phyloP scores from a whole-genome alignment of 768 basidiomycete genomes.

The Coprinellus micaceus region DNA sequence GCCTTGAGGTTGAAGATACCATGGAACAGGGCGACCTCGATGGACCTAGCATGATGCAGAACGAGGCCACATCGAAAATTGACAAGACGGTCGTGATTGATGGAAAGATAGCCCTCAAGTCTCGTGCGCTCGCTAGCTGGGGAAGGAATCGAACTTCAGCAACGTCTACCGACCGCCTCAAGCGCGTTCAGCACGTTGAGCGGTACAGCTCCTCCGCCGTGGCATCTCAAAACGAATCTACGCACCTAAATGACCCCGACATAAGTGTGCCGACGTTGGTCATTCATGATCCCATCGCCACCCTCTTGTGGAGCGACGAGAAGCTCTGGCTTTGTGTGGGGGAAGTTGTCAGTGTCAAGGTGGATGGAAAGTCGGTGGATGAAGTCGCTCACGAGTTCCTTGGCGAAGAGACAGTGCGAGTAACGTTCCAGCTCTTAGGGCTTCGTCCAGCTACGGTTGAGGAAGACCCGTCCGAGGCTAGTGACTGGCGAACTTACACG shows the following conservation, averaged over 20 bases:
- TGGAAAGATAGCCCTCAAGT: not conserved
- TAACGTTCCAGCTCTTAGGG: slow-evolving; percentile 17
- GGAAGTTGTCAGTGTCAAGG: slow-evolving; percentile 10
- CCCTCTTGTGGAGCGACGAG: slow-evolving; percentile 11
- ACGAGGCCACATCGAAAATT: too few relatives aligned
- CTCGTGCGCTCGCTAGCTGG: not conserved
- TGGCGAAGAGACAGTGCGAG: slow-evolving; percentile 8
- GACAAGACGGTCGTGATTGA: not conserved
- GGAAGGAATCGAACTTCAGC: not conserved
- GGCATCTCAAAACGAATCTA: not conserved
- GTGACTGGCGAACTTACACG: slow-evolving; percentile 20
- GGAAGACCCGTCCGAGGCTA: slow-evolving; percentile 14
- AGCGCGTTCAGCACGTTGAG: not conserved
- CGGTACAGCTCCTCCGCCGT: not conserved
- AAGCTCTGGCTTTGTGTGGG: slow-evolving; percentile 17
- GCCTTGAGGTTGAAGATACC: not conserved
- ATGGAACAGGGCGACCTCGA: not conserved
- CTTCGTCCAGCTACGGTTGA: slow-evolving; percentile 15
- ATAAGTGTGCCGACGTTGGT: not conserved
- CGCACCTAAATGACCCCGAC: not conserved
- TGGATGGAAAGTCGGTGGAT: slow-evolving; percentile 8
- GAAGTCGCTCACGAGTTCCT: slow-evolving; percentile 11
- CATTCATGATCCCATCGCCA: slow-evolving; percentile 14
- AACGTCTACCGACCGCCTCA: not conserved
- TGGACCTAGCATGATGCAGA: not conserved